These are phyloP conservation scores for Micromonas commoda DNA, from an alignment of 139 green algal genomes.

Conservation along the genomic window DNA sequence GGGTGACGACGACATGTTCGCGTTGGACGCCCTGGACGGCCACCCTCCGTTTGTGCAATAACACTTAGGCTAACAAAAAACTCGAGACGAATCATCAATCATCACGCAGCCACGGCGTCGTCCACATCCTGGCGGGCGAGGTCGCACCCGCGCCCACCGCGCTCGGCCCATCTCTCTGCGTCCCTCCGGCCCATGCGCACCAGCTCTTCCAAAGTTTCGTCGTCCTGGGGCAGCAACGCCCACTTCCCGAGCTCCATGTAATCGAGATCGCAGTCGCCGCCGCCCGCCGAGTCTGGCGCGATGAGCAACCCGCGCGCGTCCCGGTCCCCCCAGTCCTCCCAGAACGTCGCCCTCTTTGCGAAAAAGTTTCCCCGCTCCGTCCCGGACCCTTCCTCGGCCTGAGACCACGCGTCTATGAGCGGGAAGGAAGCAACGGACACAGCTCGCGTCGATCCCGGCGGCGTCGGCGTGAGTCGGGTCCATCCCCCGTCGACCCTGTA, in stretches of 20 bases:
- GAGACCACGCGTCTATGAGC: not conserved
- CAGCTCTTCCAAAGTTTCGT: not conserved
- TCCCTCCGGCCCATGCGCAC: not conserved
- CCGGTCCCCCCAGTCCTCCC: not conserved
- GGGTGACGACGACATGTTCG: not conserved
- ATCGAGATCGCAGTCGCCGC: not conserved
- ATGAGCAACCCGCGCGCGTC: not conserved
- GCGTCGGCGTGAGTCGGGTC: not conserved
- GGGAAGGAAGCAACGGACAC: not conserved
- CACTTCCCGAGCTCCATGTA: not conserved
- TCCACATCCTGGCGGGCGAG: too few relatives aligned
- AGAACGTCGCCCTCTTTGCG: not conserved
- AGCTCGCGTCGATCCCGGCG: not conserved
- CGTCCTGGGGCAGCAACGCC: not conserved
- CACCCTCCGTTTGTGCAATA: too few relatives aligned
- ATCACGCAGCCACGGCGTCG: too few relatives aligned
- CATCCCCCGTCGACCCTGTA: conserved; percentile 10
- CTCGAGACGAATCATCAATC: too few relatives aligned
- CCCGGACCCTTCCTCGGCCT: not conserved
- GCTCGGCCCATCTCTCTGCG: not conserved
- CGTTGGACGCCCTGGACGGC: not conserved
- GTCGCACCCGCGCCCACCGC: too few relatives aligned
- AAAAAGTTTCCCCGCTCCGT: not conserved
- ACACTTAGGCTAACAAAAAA: too few relatives aligned
- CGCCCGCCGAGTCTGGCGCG: not conserved